A percentile compares a stretch with the other conserved stretches of the same genome.
phyloP scores from a whole-genome alignment of 352 stramenopile genomes.

The Phytophthora citrophthora region DNA sequence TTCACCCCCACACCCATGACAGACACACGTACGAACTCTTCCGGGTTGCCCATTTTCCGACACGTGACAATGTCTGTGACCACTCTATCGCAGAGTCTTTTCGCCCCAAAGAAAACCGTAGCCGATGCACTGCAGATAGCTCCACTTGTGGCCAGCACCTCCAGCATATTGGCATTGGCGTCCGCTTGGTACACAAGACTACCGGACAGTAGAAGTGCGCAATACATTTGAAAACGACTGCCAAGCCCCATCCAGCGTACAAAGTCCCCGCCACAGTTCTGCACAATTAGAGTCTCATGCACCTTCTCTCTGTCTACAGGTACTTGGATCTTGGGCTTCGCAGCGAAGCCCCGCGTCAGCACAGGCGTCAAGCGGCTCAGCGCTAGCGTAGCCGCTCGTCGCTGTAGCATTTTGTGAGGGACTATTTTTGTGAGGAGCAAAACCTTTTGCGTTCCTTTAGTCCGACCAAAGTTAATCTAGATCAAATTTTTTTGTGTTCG shows the following conservation, averaged over 20 bases:
- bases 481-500: too few species aligned
- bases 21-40: slow-evolving; percentile 66
- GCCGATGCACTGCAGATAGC: slow-evolving; percentile 72
- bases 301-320: slow-evolving; percentile 46
- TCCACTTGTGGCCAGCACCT: slow-evolving; percentile 57
- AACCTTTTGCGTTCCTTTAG: too few species aligned
- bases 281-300: slow-evolving; percentile 60
- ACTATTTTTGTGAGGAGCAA: too few species aligned
- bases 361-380: background rate
- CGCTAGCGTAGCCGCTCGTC: slow-evolving; percentile 7
- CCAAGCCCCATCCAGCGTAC: slow-evolving; percentile 69
- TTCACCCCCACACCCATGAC: slow-evolving; percentile 52
- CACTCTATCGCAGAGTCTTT: slow-evolving; percentile 70
- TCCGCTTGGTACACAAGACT: slow-evolving; percentile 72
- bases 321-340: slow-evolving; percentile 34
- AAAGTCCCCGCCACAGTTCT: slow-evolving; percentile 50
- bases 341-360: slow-evolving; percentile 21
- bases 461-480: too few species aligned
- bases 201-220: slow-evolving; percentile 61
- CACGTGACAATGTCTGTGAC: slow-evolving; percentile 78
- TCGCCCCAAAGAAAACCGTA: slow-evolving; percentile 75
- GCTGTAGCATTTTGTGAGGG: slow-evolving; percentile 4
- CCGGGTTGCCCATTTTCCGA: slow-evolving; percentile 62
- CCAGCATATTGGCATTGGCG: slow-evolving; percentile 46
- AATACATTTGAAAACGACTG: slow-evolving; percentile 81